These are phyloP conservation scores for Xerocomus potaroensis DNA, from an alignment of 768 basidiomycete genomes.

Conservation along the genomic window DNA sequence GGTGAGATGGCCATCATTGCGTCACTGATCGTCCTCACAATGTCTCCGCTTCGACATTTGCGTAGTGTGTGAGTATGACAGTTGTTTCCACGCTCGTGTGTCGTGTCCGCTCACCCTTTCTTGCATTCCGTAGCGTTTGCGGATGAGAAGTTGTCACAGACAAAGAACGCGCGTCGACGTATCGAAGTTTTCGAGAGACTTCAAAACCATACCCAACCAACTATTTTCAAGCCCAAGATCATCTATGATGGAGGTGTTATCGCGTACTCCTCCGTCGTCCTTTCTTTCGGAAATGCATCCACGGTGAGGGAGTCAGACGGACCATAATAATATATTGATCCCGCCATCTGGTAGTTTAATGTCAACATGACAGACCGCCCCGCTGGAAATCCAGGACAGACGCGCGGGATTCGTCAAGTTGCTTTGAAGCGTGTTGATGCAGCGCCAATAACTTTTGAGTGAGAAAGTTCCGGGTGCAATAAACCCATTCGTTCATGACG, in stretches of 20 bases:
- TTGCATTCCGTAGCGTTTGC: slow-evolving; percentile 13
- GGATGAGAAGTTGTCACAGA: slow-evolving; percentile 1
- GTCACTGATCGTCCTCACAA: slow-evolving; percentile 3
- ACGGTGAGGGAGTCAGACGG: slow-evolving; percentile 22
- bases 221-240: slow-evolving; percentile 37
- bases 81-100: background rate
- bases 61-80: slow-evolving; percentile 25
- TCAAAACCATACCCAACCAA: slow-evolving; percentile 34
- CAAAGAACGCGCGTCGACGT: slow-evolving; percentile 15
- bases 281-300: slow-evolving; percentile 30
- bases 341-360: slow-evolving; percentile 27
- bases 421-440: slow-evolving; percentile 37
- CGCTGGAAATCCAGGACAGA: slow-evolving; percentile 6
- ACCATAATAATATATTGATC: background rate
- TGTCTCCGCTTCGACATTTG: background rate
- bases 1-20: slow-evolving; percentile 19
- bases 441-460: slow-evolving; percentile 36
- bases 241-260: slow-evolving; percentile 46
- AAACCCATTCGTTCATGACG: background rate
- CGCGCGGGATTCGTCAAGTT: slow-evolving; percentile 31
- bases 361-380: slow-evolving; percentile 32
- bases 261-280: slow-evolving; percentile 33
- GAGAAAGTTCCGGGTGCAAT: background rate
- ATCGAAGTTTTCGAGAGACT: slow-evolving; percentile 32
- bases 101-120: background rate